These are phyloP conservation scores for Ulota crispa DNA, from an alignment of 225 moss, liverwort and hornwort genomes.

Conservation along the genomic window DNA sequence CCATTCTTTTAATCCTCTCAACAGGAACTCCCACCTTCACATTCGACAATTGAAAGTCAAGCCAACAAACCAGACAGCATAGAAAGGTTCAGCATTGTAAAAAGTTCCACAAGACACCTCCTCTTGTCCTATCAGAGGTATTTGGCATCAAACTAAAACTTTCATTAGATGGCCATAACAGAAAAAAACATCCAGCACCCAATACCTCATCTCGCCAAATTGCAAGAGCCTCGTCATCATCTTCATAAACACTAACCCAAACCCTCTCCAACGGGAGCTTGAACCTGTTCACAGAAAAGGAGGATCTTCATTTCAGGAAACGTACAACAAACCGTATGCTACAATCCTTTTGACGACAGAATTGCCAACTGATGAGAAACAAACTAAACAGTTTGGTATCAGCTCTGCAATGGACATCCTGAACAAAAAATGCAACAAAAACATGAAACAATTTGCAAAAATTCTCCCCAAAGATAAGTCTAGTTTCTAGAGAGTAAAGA, in stretches of 20 bases:
- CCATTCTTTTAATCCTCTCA: slow-evolving; percentile 89
- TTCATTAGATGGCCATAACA: neutral
- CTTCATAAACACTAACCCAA: slow-evolving; percentile 82
- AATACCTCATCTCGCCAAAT: slow-evolving; percentile 86
- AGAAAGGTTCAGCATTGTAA: neutral
- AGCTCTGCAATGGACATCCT: neutral
- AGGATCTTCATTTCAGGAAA: neutral
- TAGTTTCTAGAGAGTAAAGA: neutral
- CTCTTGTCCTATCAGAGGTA: neutral
- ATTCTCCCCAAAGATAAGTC: neutral
- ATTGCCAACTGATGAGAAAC: neutral
- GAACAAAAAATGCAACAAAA: neutral
- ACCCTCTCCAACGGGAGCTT: slow-evolving; percentile 79
- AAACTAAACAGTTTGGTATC: neutral
- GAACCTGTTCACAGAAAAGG: slow-evolving; percentile 51
- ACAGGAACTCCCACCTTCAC: slow-evolving; percentile 79
- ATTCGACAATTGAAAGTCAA: slow-evolving; percentile 21
- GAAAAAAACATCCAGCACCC: neutral
- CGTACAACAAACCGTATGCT: no score
- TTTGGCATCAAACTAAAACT: neutral
- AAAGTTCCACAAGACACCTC: neutral
- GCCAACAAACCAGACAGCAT: neutral
- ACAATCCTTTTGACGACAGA: neutral
- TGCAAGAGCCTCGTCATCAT: slow-evolving; percentile 76
- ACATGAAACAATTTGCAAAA: neutral